phyloP scores from a whole-genome alignment of 2,329 filamentous ascomycete genomes.

The Alternaria ventricosa region DNA sequence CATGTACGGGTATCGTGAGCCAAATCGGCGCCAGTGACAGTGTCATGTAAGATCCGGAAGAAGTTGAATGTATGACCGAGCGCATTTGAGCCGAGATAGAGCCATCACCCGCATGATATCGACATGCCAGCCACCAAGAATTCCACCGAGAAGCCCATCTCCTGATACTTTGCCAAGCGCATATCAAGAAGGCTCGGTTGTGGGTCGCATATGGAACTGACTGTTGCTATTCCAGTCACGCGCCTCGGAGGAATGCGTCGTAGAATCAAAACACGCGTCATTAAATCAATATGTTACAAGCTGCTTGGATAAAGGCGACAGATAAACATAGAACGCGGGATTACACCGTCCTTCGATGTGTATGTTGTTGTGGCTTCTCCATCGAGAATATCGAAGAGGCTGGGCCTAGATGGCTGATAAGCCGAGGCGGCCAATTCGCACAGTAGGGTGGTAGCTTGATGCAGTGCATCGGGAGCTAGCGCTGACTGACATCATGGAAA shows the following conservation, averaged over 20 bases:
- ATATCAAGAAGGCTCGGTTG: background rate
- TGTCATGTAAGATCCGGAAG: background rate
- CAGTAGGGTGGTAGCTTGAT: slow-evolving; percentile 14
- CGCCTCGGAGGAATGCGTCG: background rate
- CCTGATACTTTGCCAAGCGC: background rate
- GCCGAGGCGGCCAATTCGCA: slow-evolving; percentile 25
- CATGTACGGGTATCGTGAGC: background rate
- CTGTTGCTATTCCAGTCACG: background rate
- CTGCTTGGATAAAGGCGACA: background rate
- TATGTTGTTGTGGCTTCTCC: background rate
- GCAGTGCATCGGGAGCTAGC: slow-evolving; percentile 29
- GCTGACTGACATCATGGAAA: slow-evolving; percentile 40
- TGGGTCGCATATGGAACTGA: background rate
- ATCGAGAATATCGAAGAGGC: slow-evolving; percentile 3
- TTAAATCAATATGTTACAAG: background rate
- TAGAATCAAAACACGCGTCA: background rate
- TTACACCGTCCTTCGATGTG: background rate
- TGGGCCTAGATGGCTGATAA: slow-evolving; percentile 19
- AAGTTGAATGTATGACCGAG: background rate
- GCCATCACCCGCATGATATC: background rate
- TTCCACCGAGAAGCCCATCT: background rate
- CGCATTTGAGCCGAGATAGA: background rate
- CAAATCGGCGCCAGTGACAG: background rate
- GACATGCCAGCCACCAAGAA: background rate
- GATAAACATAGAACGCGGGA: background rate